Evolutionary conservation across 1,139 yeast genomes (phyloP).

Genomic region (Pichia sp.): DNA sequence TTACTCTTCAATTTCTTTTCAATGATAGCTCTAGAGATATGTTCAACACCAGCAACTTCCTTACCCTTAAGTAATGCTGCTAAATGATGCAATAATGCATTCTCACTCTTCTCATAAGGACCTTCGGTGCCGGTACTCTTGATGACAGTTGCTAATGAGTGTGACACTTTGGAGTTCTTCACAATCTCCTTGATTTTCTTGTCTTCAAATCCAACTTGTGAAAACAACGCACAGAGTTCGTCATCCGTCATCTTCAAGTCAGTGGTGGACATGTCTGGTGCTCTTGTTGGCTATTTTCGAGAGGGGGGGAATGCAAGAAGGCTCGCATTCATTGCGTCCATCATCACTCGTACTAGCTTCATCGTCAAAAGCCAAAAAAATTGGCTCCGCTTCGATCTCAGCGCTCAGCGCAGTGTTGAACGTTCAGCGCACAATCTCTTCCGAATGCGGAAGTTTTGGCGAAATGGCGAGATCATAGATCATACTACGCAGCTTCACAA

Average conservation of each 20-base stretch:
- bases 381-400: too few species aligned
- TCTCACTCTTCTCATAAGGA: slow-evolving; percentile 38
- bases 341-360: too few species aligned
- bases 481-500: too few species aligned
- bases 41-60: slow-evolving; percentile 34
- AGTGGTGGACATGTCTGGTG: too few species aligned
- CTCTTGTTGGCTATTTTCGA: too few species aligned
- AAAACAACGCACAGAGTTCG: slow-evolving; percentile 38
- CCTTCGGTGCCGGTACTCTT: slow-evolving; percentile 29
- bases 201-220: slow-evolving; percentile 62
- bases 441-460: too few species aligned
- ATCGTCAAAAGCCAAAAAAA: too few species aligned
- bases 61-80: slow-evolving; percentile 60
- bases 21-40: slow-evolving; percentile 54
- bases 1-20: slow-evolving; percentile 58
- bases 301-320: too few species aligned
- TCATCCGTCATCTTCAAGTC: background rate
- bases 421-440: too few species aligned
- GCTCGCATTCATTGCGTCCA: too few species aligned
- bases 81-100: slow-evolving; percentile 65
- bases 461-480: too few species aligned
- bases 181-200: slow-evolving; percentile 65
- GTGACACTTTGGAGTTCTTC: slow-evolving; percentile 79
- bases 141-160: slow-evolving; percentile 56
- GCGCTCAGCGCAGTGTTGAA: too few species aligned